phyloP scores from a whole-genome alignment of 2,329 filamentous ascomycete species.

The Verticillium isaacii region DNA sequence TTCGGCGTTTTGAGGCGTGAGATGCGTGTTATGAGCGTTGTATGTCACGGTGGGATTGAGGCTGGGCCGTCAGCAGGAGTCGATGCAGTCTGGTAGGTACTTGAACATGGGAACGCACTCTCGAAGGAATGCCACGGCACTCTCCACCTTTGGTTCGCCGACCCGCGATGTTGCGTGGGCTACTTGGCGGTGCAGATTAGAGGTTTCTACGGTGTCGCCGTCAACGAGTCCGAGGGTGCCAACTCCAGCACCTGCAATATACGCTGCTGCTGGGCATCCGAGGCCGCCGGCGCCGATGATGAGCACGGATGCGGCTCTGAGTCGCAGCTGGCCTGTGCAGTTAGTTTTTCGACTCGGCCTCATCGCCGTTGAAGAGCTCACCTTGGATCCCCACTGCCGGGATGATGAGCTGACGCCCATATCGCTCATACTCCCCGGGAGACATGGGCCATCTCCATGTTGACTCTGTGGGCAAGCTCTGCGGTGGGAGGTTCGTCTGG shows the following conservation, averaged over 20 bases:
- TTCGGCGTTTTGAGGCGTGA: slow-evolving; percentile 65
- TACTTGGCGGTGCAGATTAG: slow-evolving; percentile 90
- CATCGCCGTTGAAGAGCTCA: slow-evolving; percentile 23
- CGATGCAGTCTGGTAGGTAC: background rate
- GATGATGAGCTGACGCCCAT: slow-evolving; percentile 87
- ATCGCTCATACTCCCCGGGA: slow-evolving; percentile 74
- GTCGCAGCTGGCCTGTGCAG: slow-evolving; percentile 63
- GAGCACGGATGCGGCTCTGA: slow-evolving; percentile 68
- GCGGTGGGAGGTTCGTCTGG: background rate
- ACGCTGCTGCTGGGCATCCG: slow-evolving; percentile 88
- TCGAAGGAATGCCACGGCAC: slow-evolving; percentile 57
- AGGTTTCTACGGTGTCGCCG: slow-evolving; percentile 80
- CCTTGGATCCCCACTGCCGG: slow-evolving; percentile 74
- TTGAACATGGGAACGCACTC: slow-evolving; percentile 32
- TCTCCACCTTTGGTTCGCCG: slow-evolving; percentile 76
- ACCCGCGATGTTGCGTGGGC: slow-evolving; percentile 69
- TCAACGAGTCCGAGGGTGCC: slow-evolving; percentile 82
- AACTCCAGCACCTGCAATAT: slow-evolving; percentile 84
- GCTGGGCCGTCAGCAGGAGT: slow-evolving; percentile 29
- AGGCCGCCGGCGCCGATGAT: slow-evolving; percentile 85
- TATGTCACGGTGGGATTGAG: slow-evolving; percentile 71
- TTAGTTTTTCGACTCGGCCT: slow-evolving; percentile 3
- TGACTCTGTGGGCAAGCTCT: background rate
- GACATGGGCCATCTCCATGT: slow-evolving; percentile 62
- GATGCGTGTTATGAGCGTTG: slow-evolving; percentile 55